These are phyloP conservation scores for Limnanthes douglasii DNA, from an alignment of 345 rosid genomes.

Conservation along the genomic window DNA sequence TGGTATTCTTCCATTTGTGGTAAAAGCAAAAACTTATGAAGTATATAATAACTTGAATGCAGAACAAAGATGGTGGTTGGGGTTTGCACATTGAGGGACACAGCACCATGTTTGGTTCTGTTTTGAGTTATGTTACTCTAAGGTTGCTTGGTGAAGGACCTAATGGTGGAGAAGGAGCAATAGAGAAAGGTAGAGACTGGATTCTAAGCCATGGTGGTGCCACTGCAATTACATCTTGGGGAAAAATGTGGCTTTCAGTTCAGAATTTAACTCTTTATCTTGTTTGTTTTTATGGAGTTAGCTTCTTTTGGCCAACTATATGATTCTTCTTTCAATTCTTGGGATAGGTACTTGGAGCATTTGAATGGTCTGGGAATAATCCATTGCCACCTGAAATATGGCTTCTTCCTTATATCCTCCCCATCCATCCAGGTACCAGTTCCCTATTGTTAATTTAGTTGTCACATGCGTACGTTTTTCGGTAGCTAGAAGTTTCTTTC, in stretches of 20 bases:
- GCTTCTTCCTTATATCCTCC: slow-evolving; percentile 84
- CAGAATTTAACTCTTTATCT: slow-evolving; percentile 10
- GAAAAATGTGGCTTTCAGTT: slow-evolving; percentile 99
- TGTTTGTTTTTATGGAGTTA: slow-evolving; percentile 2
- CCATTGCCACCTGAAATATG: slow-evolving; percentile 97
- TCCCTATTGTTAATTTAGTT: too few species aligned
- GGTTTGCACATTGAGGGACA: slow-evolving; percentile 97
- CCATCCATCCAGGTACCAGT: slow-evolving; percentile 92
- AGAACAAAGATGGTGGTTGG: slow-evolving; percentile 98
- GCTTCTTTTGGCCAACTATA: slow-evolving; percentile 4
- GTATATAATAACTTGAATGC: slow-evolving; percentile 12
- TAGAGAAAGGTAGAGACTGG: slow-evolving; percentile 85
- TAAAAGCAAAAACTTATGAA: neutral
- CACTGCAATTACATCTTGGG: slow-evolving; percentile 85
- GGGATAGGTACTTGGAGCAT: slow-evolving; percentile 72
- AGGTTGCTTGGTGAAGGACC: slow-evolving; percentile 95
- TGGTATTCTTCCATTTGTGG: too few species aligned
- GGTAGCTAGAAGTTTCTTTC: too few species aligned
- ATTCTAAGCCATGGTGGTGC: slow-evolving; percentile 89
- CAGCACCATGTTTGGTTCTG: slow-evolving; percentile 97
- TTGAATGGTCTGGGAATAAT: slow-evolving; percentile 96
- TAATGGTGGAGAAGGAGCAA: slow-evolving; percentile 65
- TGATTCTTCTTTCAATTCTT: slow-evolving; percentile 12
- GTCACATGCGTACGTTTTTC: too few species aligned
- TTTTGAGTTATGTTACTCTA: slow-evolving; percentile 64